Evolutionary conservation across 139 green algal species (phyloP).

Genomic region (Edaphochlamys debaryana): DNA sequence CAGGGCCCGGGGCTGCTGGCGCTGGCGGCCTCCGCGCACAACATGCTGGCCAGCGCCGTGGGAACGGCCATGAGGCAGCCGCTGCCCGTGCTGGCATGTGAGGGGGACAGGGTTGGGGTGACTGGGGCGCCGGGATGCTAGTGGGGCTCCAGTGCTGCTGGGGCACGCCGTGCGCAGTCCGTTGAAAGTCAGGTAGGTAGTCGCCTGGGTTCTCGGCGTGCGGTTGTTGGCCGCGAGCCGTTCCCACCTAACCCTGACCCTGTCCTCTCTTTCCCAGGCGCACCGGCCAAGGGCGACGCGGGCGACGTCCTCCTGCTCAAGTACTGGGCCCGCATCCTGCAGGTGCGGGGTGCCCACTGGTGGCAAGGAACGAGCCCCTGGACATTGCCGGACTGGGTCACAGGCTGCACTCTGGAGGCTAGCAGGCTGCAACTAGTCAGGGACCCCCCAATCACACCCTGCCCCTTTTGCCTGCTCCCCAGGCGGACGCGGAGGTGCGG

Average conservation of each 20-base stretch:
- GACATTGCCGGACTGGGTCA: not conserved
- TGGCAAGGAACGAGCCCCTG: not conserved
- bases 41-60: too few species aligned
- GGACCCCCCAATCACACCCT: too few species aligned
- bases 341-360: not conserved
- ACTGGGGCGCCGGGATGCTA: too few species aligned
- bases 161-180: too few species aligned
- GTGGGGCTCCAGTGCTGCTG: not conserved
- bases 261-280: not conserved
- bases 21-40: too few species aligned
- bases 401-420: not conserved
- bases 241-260: not conserved
- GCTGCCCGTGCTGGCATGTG: too few species aligned
- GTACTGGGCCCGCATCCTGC: slow-evolving; percentile 20
- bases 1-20: too few species aligned
- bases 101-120: too few species aligned
- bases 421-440: too few species aligned
- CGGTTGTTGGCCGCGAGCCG: not conserved
- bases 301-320: slow-evolving; percentile 22
- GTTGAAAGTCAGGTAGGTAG: too few species aligned
- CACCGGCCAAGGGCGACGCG: not conserved
- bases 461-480: too few species aligned
- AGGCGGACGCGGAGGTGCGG: not conserved
- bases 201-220: not conserved
- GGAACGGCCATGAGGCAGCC: too few species aligned